Evolutionary conservation across 1,284 basidiomycete genomes (phyloP).

Genomic region (Mycena citricolor): DNA sequence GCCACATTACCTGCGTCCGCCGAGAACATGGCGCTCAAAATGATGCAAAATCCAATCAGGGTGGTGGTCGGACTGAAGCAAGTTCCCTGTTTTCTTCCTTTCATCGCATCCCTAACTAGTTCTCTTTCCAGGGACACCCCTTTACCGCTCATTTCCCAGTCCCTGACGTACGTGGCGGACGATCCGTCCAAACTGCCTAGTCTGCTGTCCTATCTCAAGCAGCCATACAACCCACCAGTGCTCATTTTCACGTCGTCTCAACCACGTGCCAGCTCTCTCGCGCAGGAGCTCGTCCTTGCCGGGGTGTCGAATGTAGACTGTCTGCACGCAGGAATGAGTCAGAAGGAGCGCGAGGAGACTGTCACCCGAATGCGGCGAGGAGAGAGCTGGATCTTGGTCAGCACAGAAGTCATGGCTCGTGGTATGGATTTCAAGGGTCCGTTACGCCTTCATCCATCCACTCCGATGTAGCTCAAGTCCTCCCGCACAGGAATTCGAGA

Average conservation of each 20-base stretch:
- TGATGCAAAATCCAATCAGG: slow-evolving; percentile 82
- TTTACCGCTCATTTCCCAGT: slow-evolving; percentile 80
- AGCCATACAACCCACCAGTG: slow-evolving; percentile 90
- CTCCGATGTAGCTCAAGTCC: neutral
- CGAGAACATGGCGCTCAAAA: slow-evolving; percentile 85
- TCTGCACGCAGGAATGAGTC: slow-evolving; percentile 87
- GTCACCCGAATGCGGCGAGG: slow-evolving; percentile 85
- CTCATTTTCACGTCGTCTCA: slow-evolving; percentile 95
- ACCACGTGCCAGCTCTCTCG: slow-evolving; percentile 85
- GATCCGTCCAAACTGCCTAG: slow-evolving; percentile 92
- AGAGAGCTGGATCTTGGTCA: slow-evolving; percentile 89
- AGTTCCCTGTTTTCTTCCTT: slow-evolving; percentile 29
- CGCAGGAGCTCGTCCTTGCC: slow-evolving; percentile 83
- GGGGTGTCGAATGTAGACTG: slow-evolving; percentile 88
- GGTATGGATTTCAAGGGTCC: slow-evolving; percentile 92
- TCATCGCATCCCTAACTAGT: slow-evolving; percentile 6
- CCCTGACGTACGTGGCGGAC: slow-evolving; percentile 87
- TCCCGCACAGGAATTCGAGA: slow-evolving; percentile 68
- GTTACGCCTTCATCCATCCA: neutral
- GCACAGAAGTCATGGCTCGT: slow-evolving; percentile 93
- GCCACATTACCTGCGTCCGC: slow-evolving; percentile 90
- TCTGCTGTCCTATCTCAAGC: slow-evolving; percentile 74
- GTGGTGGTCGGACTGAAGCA: slow-evolving; percentile 95
- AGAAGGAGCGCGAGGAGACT: slow-evolving; percentile 84
- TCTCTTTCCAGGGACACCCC: slow-evolving; percentile 77